Percentiles rank a stretch among this genome's conserved stretches.
Conservation (phyloP, 176 grass and related monocot species). For the Metroxylon sagu region DNA sequence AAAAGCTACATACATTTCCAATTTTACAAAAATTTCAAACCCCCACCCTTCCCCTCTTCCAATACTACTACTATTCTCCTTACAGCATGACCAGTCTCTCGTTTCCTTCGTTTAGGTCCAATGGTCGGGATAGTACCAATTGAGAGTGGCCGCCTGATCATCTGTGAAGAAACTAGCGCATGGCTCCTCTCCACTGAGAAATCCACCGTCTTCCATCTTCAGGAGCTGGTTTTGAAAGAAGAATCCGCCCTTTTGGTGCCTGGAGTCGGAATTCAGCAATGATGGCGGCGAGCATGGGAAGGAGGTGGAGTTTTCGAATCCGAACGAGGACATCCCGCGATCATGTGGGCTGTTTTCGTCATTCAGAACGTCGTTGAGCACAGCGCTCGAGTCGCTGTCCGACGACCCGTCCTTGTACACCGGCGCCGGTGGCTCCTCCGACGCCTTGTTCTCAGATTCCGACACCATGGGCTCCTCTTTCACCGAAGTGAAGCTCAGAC, state of each 20-base stretch:
- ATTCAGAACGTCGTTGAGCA: slow-evolving; percentile 39
- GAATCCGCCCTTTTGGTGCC: neutral
- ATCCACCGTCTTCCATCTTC: slow-evolving; percentile 49
- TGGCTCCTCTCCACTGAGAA: slow-evolving; percentile 38
- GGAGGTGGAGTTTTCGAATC: neutral
- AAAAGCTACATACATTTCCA: slow-evolving; percentile 35
- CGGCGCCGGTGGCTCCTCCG: slow-evolving; percentile 9
- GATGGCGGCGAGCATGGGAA: neutral
- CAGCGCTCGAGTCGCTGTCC: slow-evolving; percentile 62
- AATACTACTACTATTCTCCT: slow-evolving; percentile 11
- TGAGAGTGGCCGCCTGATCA: slow-evolving; percentile 43
- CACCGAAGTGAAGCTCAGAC: slow-evolving; percentile 40
- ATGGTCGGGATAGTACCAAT: slow-evolving; percentile 50
- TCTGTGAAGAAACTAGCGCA: slow-evolving; percentile 73
- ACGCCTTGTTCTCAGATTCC: slow-evolving; percentile 18
- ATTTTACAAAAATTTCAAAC: slow-evolving; percentile 52
- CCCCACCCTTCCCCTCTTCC: slow-evolving; percentile 7
- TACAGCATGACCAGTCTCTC: neutral
- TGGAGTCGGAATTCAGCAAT: neutral
- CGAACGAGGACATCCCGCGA: slow-evolving; percentile 3
- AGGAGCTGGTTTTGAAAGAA: slow-evolving; percentile 8
- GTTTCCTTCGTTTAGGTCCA: slow-evolving; percentile 28
- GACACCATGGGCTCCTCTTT: slow-evolving; percentile 42
- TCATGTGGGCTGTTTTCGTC: slow-evolving; percentile 5
- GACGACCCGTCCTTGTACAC: slow-evolving; percentile 45